Conservation (phyloP, 148 eudicot species). For the Fagopyrum esculentum region DNA sequence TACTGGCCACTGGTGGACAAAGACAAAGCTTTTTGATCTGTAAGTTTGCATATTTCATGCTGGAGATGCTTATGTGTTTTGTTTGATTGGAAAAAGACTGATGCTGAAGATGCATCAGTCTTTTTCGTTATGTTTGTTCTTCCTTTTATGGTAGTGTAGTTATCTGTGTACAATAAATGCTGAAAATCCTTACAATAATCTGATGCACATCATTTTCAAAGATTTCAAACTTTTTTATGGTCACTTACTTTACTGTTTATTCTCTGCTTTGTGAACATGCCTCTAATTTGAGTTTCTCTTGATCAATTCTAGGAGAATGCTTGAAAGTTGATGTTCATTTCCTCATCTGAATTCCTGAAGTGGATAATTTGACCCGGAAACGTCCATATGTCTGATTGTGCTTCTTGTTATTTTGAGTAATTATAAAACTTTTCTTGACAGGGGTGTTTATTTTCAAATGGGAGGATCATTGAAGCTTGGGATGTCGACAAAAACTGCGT, state of each 20-base stretch:
- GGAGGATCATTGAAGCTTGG: slow-evolving; percentile 73
- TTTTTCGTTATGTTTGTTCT: background rate
- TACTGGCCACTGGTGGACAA: slow-evolving; percentile 97
- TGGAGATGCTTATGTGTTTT: background rate
- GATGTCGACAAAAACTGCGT: slow-evolving; percentile 60
- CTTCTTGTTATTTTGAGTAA: background rate
- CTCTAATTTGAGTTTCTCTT: background rate
- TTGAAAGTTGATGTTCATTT: background rate
- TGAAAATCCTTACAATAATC: background rate
- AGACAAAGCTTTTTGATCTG: slow-evolving; percentile 78
- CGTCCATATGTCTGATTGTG: background rate
- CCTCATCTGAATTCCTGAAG: no score
- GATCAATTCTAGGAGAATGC: background rate
- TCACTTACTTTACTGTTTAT: background rate
- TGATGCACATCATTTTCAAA: background rate
- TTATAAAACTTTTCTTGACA: slow-evolving; percentile 53
- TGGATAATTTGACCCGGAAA: background rate
- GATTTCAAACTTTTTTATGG: background rate
- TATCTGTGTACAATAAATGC: background rate
- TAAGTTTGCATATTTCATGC: slow-evolving; percentile 30
- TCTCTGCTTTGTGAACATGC: background rate
- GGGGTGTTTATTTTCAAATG: slow-evolving; percentile 85
- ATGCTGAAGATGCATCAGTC: background rate
- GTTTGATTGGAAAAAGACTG: background rate
- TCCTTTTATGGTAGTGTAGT: background rate